Percentiles rank a stretch among this genome's conserved stretches.
phyloP scores from a whole-genome alignment of 129 eudicot species.

The Flaveria trinervia region DNA sequence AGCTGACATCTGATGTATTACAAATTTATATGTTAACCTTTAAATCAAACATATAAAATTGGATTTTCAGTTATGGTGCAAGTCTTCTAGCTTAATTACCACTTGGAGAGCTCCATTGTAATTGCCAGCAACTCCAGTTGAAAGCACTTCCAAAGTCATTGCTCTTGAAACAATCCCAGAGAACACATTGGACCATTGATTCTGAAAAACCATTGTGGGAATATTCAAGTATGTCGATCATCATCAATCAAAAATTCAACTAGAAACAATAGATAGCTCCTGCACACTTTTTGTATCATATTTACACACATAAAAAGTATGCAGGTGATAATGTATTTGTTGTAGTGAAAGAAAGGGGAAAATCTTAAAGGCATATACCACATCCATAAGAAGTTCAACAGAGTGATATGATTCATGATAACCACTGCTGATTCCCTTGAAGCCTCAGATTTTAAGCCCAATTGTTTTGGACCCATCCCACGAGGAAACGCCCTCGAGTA shows the following conservation, averaged over 20 bases:
- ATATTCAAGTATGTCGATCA: background rate
- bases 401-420: conserved; percentile 91
- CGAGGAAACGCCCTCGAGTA: conserved; percentile 72
- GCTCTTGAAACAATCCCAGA: conserved; percentile 94
- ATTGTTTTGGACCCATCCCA: conserved; percentile 88
- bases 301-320: background rate
- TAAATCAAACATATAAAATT: background rate
- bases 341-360: background rate
- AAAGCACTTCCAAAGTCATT: conserved; percentile 85
- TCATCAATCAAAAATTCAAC: background rate
- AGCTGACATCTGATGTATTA: conserved; percentile 78
- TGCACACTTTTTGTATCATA: background rate
- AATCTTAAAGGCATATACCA: conserved; percentile 41
- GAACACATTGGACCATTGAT: conserved; percentile 91
- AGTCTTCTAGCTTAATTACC: conserved; percentile 43
- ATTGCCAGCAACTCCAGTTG: conserved; percentile 98
- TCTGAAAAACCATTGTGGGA: conserved; percentile 44
- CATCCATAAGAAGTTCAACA: conserved; percentile 93
- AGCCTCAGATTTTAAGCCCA: conserved; percentile 83
- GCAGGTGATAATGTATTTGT: background rate
- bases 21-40: background rate
- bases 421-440: conserved; percentile 89
- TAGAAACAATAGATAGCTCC: background rate
- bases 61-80: background rate
- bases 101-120: conserved; percentile 97